Conservation (phyloP, 1,284 basidiomycete species). For the Ceratobasidium papillatum region DNA sequence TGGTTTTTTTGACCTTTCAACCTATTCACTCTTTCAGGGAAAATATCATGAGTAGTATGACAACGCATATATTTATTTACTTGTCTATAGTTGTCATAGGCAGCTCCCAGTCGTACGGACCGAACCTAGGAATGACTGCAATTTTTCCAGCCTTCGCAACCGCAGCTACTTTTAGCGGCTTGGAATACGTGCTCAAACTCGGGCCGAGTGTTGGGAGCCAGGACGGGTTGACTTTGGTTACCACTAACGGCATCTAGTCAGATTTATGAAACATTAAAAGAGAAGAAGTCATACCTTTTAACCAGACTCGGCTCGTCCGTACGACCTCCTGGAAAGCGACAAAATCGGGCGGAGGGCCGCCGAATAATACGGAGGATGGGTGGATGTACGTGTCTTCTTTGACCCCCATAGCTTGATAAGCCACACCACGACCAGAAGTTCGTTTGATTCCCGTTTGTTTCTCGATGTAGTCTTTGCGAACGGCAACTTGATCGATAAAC, state of each 20-base stretch:
- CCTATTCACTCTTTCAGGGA: too few species aligned
- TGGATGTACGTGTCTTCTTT: conserved; percentile 92
- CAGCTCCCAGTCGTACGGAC: conserved; percentile 83
- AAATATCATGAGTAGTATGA: too few species aligned
- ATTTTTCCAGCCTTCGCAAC: conserved; percentile 55
- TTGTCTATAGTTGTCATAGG: conserved; percentile 68
- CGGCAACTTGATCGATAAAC: conserved; percentile 96
- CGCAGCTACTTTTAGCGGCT: conserved; percentile 75
- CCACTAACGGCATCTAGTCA: conserved; percentile 56
- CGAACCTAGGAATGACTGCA: conserved; percentile 84
- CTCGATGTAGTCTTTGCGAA: conserved; percentile 84
- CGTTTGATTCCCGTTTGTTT: conserved; percentile 73
- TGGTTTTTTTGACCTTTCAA: too few species aligned
- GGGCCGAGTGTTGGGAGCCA: conserved; percentile 88
- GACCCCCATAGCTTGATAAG: conserved; percentile 87
- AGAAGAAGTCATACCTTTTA: conserved; percentile 70
- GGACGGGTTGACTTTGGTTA: conserved; percentile 86
- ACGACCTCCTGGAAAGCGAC: conserved; percentile 86
- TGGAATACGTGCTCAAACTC: conserved; percentile 87
- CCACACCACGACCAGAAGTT: conserved; percentile 78
- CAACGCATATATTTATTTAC: background rate
- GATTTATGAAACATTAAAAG: conserved; percentile 38
- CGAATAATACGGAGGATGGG: conserved; percentile 82
- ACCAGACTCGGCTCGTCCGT: conserved; percentile 75
- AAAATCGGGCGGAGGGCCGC: conserved; percentile 82